A percentile compares a stretch with the other conserved stretches of the same genome.
phyloP scores from a whole-genome alignment of 345 rosid species.

The Acer negundo region DNA sequence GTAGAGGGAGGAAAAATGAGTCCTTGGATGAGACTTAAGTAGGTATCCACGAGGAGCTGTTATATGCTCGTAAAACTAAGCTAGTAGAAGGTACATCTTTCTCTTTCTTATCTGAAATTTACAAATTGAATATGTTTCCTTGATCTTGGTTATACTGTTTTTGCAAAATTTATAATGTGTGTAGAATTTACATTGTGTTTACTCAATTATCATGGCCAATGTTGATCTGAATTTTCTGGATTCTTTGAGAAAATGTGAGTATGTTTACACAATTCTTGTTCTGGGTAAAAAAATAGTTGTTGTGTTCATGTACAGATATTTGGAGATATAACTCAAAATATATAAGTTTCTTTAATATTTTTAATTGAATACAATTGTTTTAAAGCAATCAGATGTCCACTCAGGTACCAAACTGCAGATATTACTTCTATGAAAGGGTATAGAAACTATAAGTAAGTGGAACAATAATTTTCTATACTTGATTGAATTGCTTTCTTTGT shows the following conservation, averaged over 20 bases:
- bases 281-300: neutral
- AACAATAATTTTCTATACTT: neutral
- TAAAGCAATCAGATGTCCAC: slow-evolving; percentile 8
- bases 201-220: too few relatives aligned
- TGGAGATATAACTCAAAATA: neutral
- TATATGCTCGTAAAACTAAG: slow-evolving; percentile 85
- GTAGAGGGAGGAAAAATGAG: slow-evolving; percentile 75
- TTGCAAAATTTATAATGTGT: too few relatives aligned
- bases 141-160: neutral
- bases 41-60: slow-evolving; percentile 72
- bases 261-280: slow-evolving; percentile 24
- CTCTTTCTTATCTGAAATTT: neutral
- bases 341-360: neutral
- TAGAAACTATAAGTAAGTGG: slow-evolving; percentile 26
- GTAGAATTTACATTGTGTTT: too few relatives aligned
- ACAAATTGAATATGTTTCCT: neutral
- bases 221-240: too few relatives aligned
- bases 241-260: slow-evolving; percentile 99
- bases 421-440: slow-evolving; percentile 16
- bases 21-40: slow-evolving; percentile 79
- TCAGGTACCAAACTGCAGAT: slow-evolving; percentile 16
- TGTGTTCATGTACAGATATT: neutral
- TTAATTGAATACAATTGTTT: neutral
- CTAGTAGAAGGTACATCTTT: slow-evolving; percentile 74
- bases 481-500: slow-evolving; percentile 1